Evolutionary conservation across 1,284 basidiomycete species (phyloP), one percentile per base, ranked within the genome.

Genomic region (Coniferiporia weirii): DNA sequence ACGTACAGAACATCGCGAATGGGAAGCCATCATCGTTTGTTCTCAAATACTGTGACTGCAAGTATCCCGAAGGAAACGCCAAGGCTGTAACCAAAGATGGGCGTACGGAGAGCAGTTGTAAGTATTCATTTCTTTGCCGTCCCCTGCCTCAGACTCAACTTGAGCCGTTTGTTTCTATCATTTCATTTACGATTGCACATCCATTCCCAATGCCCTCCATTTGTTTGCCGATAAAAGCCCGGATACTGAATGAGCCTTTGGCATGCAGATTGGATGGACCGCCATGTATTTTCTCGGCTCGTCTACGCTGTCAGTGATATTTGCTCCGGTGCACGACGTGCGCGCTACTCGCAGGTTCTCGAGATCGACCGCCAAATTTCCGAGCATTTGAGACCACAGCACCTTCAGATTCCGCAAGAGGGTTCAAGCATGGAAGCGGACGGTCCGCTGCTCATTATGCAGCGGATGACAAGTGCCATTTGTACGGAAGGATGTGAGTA

Each of bases 1-100:
- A 35, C n/a, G 44, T 19, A 40, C 20, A 64, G 63, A 63, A 57
- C 40, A 38, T 61, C 6, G 59, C 58, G 19, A 59, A 63, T 47
- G 63, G 63, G 27, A 61, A 59, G 32, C 61, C 61, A 13, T 52
- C 62, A 32, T 59, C 52, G 10, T 60, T 63, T 47, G 50, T 54
- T 12, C 17, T 61, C 15, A 52, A 35, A 46, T 63, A 63, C 47
- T 54, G 58, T 13, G 63, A 64, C 38, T 57, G 55, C 36, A 52
- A 58, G 17, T 59, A 48, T 35, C 61, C 63, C 1, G 56, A 57
- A 38, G 57, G 59, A 5, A 58, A 59, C 12, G 54, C 60, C n/a
- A 54, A 56, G 36, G 27, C 43, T 13, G 20, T 58, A 13, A 47
- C 19, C 17, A 52, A 54, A 35, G 53, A 62, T 32, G 60, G 62